Evolutionary conservation across 2,329 filamentous ascomycete species (phyloP), one percentile per base, ranked within the genome.

Genomic region (Metarhizium robertsii): DNA sequence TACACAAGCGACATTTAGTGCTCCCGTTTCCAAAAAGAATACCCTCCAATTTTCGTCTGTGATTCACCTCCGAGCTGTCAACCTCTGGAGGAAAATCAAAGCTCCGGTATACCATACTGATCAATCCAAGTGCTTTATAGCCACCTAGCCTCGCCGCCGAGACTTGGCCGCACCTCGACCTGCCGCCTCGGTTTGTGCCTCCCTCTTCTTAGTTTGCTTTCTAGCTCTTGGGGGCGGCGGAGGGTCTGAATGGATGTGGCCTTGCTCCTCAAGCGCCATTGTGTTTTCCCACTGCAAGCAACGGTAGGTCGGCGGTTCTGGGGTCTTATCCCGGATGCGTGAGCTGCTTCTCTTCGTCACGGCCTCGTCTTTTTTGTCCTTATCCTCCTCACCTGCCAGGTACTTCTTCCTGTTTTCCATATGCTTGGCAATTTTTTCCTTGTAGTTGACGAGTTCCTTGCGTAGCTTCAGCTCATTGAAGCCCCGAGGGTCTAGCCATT

Each of bases 401-500:
- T 96, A 95, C 60, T 80, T 76, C 59, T 83, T 83, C 59, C 95
- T 86, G 65, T 85, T 86, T 63, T 85, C 78, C 92, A 96, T 96
- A 65, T 91, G 84, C 59, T 80, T 79, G 29, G 79, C 75, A 59
- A 96, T 95, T 64, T 84, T 83, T 45, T 92, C 85, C 52, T 84
- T 85, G 73, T 87, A 95, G 20, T 78, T 73, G 52, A 86, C 75
- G 4, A 99, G 79, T 69, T 97, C 92, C 71, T 96, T 97, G 58
- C 87, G 84, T 52, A 99, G 77, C 66, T 90, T 92, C 59, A 87
- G 74, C 72, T 99, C 94, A 60, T 95, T 91, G 60, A 87, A 79
- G 1, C 94, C 94, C 16, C 90, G 87, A 13, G 86, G 81, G 65
- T 99, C 92, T 4, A 99, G 79, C 92, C 94, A 99, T 53, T 81